These are phyloP conservation scores for Penicillium turbatum DNA, from an alignment of 495 filamentous ascomycete genomes.

Conservation along the genomic window DNA sequence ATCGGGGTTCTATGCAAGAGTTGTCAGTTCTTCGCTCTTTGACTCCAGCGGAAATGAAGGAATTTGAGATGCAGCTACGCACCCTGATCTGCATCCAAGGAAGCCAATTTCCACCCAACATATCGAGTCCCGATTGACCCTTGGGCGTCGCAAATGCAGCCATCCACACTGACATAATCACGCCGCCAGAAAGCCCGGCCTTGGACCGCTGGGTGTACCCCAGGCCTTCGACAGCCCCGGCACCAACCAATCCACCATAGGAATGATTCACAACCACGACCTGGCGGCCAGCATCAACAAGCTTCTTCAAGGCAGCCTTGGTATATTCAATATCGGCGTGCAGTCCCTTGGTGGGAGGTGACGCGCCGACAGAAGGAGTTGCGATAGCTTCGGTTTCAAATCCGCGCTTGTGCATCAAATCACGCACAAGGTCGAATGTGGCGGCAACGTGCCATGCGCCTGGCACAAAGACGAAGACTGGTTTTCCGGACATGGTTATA, in stretches of 20 bases:
- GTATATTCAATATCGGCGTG: conserved; percentile 15
- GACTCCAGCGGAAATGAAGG: too few species aligned
- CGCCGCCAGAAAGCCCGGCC: conserved; percentile 34
- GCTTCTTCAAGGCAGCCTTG: neutral
- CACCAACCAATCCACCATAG: conserved; percentile 36
- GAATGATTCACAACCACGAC: conserved; percentile 41
- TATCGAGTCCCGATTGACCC: conserved; percentile 19
- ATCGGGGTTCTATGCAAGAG: conserved; percentile 4
- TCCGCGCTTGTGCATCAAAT: conserved; percentile 2
- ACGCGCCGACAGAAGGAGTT: conserved; percentile 11
- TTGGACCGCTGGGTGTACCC: conserved; percentile 26
- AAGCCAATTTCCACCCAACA: conserved; percentile 18
- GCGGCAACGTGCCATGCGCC: conserved; percentile 19
- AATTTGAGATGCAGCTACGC: neutral
- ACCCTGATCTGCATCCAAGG: conserved; percentile 22
- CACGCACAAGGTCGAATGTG: conserved; percentile 12
- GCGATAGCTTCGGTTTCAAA: conserved; percentile 8
- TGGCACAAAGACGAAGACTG: conserved; percentile 17
- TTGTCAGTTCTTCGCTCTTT: too few species aligned
- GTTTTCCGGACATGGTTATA: neutral
- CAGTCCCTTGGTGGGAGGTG: conserved; percentile 7
- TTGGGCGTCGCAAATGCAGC: conserved; percentile 31
- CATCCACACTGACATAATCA: conserved; percentile 38
- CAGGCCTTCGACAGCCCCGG: conserved; percentile 40
- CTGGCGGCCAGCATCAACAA: conserved; percentile 3